These are phyloP conservation scores for Vitis labrusca DNA, from an alignment of 164 flowering plant species.

Conservation along the genomic window DNA sequence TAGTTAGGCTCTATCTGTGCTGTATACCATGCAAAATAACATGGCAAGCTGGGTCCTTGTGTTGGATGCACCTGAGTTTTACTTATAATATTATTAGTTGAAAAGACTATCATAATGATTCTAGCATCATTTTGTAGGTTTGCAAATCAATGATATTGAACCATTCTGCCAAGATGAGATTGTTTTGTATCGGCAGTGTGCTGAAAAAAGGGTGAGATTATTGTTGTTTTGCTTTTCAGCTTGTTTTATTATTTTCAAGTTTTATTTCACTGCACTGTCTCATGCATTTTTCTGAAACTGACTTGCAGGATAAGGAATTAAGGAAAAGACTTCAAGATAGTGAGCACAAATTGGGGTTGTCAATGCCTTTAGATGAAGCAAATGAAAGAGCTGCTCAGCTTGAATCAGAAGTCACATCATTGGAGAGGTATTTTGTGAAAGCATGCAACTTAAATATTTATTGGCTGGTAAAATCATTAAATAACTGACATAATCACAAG, in stretches of 20 bases:
- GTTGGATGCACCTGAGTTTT: too few species aligned
- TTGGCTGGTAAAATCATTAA: too few species aligned
- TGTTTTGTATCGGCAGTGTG: conserved; percentile 76
- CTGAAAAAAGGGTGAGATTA: conserved; percentile 78
- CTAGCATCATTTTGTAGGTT: conserved; percentile 40
- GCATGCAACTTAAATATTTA: neutral
- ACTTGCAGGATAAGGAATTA: conserved; percentile 68
- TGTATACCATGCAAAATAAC: too few species aligned
- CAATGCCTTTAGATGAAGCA: conserved; percentile 82
- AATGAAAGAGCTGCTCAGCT: conserved; percentile 75
- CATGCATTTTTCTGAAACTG: conserved; percentile 3
- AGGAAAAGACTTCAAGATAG: conserved; percentile 80
- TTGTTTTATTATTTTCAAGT: neutral
- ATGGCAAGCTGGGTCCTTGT: too few species aligned
- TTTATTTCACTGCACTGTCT: neutral
- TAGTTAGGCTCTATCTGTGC: too few species aligned
- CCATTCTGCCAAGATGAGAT: conserved; percentile 98
- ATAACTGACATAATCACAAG: too few species aligned
- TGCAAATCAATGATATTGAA: conserved; percentile 90
- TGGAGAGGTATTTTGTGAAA: conserved; percentile 61
- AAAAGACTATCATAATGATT: too few species aligned
- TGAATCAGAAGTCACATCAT: conserved; percentile 64
- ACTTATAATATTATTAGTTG: too few species aligned
- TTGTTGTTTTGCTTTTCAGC: neutral
- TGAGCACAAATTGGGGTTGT: conserved; percentile 79